phyloP scores from a whole-genome alignment of 495 filamentous ascomycete genomes.

The Rhypophila decipiens region DNA sequence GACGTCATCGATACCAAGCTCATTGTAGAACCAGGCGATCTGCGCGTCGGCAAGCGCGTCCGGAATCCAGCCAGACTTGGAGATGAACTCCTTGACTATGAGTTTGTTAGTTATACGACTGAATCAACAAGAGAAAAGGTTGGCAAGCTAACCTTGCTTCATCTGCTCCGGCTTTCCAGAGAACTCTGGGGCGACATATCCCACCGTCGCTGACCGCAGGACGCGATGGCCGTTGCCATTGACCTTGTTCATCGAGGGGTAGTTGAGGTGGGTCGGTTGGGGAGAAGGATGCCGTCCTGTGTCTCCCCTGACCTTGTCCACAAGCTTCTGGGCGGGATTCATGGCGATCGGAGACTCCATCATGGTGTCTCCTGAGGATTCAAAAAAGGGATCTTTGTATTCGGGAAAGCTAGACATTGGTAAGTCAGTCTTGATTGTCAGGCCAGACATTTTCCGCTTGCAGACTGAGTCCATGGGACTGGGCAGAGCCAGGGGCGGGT shows the following conservation, averaged over 20 bases:
- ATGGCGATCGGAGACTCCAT: conserved; percentile 17
- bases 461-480: conserved; percentile 14
- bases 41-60: conserved; percentile 74
- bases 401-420: conserved; percentile 33
- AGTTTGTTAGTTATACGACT: conserved; percentile 15
- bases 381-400: conserved; percentile 33
- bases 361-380: conserved; percentile 29
- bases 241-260: conserved; percentile 56
- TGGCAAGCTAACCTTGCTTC: conserved; percentile 59
- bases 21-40: conserved; percentile 94
- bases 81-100: conserved; percentile 37
- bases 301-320: conserved; percentile 26
- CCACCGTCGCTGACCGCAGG: conserved; percentile 83
- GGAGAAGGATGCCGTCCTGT: conserved; percentile 64
- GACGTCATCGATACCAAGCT: conserved; percentile 96
- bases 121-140: background rate
- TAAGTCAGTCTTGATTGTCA: conserved; percentile 42
- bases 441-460: conserved; percentile 23
- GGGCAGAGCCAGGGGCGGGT: conserved; percentile 4
- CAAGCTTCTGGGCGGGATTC: conserved; percentile 25
- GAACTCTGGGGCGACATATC: conserved; percentile 92
- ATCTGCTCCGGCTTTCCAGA: conserved; percentile 93
- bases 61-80: conserved; percentile 68
- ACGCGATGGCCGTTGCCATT: conserved; percentile 54
- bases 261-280: conserved; percentile 80